These are phyloP conservation scores for Aspergillus sclerotiicarbonarius DNA, from an alignment of 495 filamentous ascomycete genomes.

Conservation along the genomic window DNA sequence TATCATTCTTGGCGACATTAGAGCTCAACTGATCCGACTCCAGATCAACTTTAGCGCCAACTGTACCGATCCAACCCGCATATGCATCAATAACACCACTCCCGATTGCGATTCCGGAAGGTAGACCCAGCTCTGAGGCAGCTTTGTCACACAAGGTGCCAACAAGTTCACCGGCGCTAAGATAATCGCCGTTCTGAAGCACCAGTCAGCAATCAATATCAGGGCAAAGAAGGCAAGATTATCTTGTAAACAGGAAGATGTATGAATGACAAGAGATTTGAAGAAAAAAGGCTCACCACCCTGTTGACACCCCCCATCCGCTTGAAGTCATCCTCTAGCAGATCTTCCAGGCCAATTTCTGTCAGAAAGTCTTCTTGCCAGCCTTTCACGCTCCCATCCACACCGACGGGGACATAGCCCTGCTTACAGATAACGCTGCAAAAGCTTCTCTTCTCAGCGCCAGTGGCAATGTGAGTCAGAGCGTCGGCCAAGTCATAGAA, in stretches of 20 bases:
- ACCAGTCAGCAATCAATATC: conserved; percentile 19
- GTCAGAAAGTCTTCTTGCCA: conserved; percentile 95
- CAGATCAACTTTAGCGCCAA: conserved; percentile 88
- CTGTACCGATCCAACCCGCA: conserved; percentile 96
- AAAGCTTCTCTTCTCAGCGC: conserved; percentile 84
- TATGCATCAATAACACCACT: conserved; percentile 98
- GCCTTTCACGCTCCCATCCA: conserved; percentile 95
- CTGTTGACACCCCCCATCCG: conserved; percentile 90
- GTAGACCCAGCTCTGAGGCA: conserved; percentile 78
- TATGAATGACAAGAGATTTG: conserved; percentile 13
- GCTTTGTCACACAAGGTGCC: conserved; percentile 83
- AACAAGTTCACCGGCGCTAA: conserved; percentile 86
- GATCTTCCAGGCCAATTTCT: conserved; percentile 76
- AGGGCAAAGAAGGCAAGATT: conserved; percentile 2
- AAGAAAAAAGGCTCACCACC: conserved; percentile 66
- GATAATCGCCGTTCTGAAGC: conserved; percentile 77
- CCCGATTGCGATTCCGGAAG: conserved; percentile 83
- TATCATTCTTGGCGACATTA: conserved; percentile 67
- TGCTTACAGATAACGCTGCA: conserved; percentile 96
- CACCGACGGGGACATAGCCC: conserved; percentile 89
- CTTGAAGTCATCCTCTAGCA: conserved; percentile 81
- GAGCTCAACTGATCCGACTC: conserved; percentile 57
- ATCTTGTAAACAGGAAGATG: neutral
- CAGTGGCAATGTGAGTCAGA: conserved; percentile 95
- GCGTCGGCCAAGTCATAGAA: conserved; percentile 94